Conservation (phyloP, 139 green algal genomes). For the Volvox reticuliferus region DNA sequence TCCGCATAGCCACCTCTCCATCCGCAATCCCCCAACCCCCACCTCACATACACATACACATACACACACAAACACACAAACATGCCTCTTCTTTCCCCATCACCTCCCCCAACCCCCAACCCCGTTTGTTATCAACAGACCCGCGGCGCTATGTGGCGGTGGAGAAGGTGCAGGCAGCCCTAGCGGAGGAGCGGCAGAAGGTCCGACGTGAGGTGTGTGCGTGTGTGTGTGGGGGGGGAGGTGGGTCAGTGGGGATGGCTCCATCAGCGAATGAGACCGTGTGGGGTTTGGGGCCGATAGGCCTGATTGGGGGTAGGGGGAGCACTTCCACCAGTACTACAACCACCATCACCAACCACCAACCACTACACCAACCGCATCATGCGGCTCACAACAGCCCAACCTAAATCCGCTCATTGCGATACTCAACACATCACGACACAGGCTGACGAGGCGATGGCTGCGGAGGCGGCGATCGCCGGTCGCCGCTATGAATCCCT, state of each 20-base stretch:
- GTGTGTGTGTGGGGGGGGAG: neutral
- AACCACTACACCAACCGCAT: no score
- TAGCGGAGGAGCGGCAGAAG: constrained; percentile 24
- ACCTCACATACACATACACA: no score
- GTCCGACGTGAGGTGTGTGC: neutral
- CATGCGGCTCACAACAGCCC: no score
- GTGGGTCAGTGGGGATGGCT: neutral
- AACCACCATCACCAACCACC: no score
- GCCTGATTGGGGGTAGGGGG: no score
- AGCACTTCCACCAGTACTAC: no score
- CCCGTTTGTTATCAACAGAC: neutral
- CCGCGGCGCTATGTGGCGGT: constrained; percentile 13
- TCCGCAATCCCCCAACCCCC: no score
- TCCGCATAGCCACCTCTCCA: no score
- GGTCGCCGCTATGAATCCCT: constrained; percentile 15
- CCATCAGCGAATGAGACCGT: neutral
- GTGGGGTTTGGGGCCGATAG: no score
- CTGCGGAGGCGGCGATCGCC: neutral
- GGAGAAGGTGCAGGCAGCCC: constrained; percentile 20
- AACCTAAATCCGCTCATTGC: no score
- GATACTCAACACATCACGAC: no score
- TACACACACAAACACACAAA: neutral
- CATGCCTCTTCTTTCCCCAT: neutral
- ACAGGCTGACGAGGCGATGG: constrained; percentile 35
- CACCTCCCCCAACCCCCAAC: neutral